Conservation (phyloP, 1,139 yeast genomes). For the Scheffersomyces titani region DNA sequence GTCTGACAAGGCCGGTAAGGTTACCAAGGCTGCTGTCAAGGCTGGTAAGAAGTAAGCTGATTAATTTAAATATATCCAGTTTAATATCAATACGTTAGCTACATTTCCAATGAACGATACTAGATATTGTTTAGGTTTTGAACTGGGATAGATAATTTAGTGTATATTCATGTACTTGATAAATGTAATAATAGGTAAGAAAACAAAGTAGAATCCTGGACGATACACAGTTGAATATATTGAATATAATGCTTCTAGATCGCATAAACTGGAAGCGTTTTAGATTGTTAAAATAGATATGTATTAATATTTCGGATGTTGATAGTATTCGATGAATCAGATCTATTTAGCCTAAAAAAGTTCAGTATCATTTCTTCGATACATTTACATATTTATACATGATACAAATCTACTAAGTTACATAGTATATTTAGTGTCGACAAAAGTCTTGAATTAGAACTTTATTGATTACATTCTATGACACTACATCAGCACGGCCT, state of each 20-base stretch:
- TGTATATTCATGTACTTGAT: not conserved
- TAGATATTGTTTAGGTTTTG: not conserved
- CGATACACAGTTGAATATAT: too few relatives aligned
- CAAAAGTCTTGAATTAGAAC: not conserved
- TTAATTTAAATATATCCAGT: slow-evolving; percentile 3
- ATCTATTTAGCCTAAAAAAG: too few relatives aligned
- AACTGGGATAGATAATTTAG: not conserved
- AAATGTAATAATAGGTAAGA: not conserved
- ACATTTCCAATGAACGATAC: not conserved
- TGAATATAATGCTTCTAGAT: too few relatives aligned
- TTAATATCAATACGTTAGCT: not conserved
- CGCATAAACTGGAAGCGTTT: too few relatives aligned
- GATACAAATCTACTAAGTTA: not conserved
- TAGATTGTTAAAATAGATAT: too few relatives aligned
- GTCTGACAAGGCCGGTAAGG: slow-evolving; percentile 95
- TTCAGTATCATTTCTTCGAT: too few relatives aligned
- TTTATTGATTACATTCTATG: not conserved
- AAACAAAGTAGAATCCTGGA: too few relatives aligned
- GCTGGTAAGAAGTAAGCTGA: slow-evolving; percentile 90
- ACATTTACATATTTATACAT: too few relatives aligned
- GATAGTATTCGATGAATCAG: too few relatives aligned
- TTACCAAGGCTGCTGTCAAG: slow-evolving; percentile 99
- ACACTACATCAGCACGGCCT: slow-evolving; percentile 54
- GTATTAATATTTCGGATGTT: too few relatives aligned
- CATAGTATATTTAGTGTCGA: not conserved